Conservation (phyloP, 441 rosid genomes). For the Pelargonium citronellum region DNA sequence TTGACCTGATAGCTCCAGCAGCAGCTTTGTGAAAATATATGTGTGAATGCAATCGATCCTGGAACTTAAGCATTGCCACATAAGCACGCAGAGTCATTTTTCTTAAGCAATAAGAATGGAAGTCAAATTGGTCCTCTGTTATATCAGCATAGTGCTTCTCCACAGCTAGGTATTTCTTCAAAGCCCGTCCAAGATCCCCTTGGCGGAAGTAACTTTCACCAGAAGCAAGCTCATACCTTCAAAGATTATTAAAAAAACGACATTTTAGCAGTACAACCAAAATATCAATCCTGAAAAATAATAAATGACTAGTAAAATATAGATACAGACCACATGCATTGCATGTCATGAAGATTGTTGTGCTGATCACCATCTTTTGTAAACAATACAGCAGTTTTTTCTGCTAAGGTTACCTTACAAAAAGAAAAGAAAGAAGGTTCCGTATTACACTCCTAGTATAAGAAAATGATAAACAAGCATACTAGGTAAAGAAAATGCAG, state of each 20-base stretch:
- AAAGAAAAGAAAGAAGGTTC: conserved; percentile 1
- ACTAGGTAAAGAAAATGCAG: conserved; percentile 10
- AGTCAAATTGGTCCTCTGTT: conserved; percentile 97
- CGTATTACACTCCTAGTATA: not conserved
- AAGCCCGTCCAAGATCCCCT: conserved; percentile 91
- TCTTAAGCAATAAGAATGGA: conserved; percentile 96
- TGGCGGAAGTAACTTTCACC: conserved; percentile 98
- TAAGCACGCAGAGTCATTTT: conserved; percentile 97
- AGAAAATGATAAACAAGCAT: not conserved
- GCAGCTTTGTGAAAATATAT: conserved; percentile 97
- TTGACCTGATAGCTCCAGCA: conserved; percentile 86
- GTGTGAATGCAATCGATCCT: conserved; percentile 92
- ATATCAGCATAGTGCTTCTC: conserved; percentile 99
- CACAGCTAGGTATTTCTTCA: conserved; percentile 90
- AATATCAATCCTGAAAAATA: conserved; percentile 9
- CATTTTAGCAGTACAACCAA: not conserved
- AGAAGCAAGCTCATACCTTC: conserved; percentile 99
- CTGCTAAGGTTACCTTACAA: conserved; percentile 75
- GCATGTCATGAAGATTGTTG: conserved; percentile 99
- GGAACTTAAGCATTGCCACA: conserved; percentile 97
- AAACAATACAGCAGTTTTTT: conserved; percentile 87
- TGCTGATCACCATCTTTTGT: conserved; percentile 98
- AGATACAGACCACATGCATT: conserved; percentile 95
- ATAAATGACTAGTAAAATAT: conserved; percentile 16
- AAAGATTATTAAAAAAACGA: conserved; percentile 3